These are phyloP conservation scores for Rugiboletus extremiorientalis DNA, from an alignment of 1,284 basidiomycete species.

Conservation along the genomic window DNA sequence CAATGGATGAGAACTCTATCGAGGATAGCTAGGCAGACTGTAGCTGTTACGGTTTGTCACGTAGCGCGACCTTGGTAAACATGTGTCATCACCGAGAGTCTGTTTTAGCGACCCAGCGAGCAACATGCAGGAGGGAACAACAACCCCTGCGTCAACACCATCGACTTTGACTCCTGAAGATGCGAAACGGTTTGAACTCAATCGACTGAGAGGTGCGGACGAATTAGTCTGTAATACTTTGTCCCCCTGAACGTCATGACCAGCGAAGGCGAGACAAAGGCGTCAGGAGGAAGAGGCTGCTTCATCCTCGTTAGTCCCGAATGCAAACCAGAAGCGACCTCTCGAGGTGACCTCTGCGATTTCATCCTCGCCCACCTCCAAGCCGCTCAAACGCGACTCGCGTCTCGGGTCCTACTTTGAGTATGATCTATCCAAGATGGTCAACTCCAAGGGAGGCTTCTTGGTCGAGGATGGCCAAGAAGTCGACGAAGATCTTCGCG, in stretches of 20 bases:
- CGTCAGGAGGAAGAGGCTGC: slow-evolving; percentile 52
- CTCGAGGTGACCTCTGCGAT: slow-evolving; percentile 47
- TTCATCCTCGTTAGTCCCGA: slow-evolving; percentile 48
- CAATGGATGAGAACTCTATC: slow-evolving; percentile 20
- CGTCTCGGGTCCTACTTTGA: slow-evolving; percentile 88
- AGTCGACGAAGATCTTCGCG: slow-evolving; percentile 59
- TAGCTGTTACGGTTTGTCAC: too few relatives aligned
- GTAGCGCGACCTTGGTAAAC: slow-evolving; percentile 16
- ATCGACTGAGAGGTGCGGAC: slow-evolving; percentile 52
- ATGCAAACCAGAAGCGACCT: slow-evolving; percentile 59
- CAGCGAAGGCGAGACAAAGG: slow-evolving; percentile 58
- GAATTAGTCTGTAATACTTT: not conserved
- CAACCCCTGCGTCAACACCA: not conserved
- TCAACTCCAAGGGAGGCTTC: slow-evolving; percentile 93
- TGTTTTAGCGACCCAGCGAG: too few relatives aligned
- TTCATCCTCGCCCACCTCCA: slow-evolving; percentile 61
- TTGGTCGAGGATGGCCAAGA: slow-evolving; percentile 83
- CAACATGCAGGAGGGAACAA: slow-evolving; percentile 13
- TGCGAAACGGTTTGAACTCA: slow-evolving; percentile 39
- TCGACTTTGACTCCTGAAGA: slow-evolving; percentile 35
- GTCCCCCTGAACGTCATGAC: slow-evolving; percentile 15
- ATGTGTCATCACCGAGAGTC: slow-evolving; percentile 22
- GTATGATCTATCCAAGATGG: slow-evolving; percentile 96
- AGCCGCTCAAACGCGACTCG: slow-evolving; percentile 66
- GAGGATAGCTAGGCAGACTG: slow-evolving; percentile 11